Evolutionary conservation across 2,329 filamentous ascomycete genomes (phyloP), one percentile per base, ranked within the genome.

Genomic region (Coniella lustricola): DNA sequence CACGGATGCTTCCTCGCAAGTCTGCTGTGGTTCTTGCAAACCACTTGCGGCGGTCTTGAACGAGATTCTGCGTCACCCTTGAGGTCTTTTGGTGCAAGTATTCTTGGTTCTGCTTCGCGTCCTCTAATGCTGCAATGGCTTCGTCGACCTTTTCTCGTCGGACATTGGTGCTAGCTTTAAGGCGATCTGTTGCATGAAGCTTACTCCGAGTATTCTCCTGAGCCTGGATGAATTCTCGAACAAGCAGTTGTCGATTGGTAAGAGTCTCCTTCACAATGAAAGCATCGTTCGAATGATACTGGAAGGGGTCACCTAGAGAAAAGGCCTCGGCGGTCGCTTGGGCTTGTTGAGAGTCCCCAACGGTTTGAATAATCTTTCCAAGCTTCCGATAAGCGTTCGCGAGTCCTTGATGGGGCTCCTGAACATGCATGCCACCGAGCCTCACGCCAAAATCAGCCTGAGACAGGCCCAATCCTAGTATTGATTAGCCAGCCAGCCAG

Each of bases 191-290:
- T 1, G 90, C 88, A 54, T 84, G 82, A 34, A 93, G 79, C 65
- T 90, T 93, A 66, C 81, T 87, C 54, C 87, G 82, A 1, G 90
- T 90, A 18, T 75, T 75, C 63, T 95, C 87, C 64, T 97, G 90
- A 1, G 93, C 90, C 67, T 96, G 89, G 21, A 95, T 71, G 51
- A 97, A 82, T 62, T 98, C 93, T 51, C 93, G 89, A 37, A 95
- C 85, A 17, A 98, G 78, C 54, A 98, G 95, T 68, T 98, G 93
- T 12, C 93, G 87, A 70, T 98, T 98, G 3, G 93, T 98, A 54
- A 98, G 77, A 10, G 90, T 95, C 64, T 98, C 93, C 67, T 98
- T 98, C 57, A 97, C 93, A 59, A 97, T 95, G 63, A 96, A 95
- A 38, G 93, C 88, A 66, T 98, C 93, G 49, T 88, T 84, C 38